These are phyloP conservation scores for Sechiopsis laciniata DNA, from an alignment of 306 rosid genomes.

Conservation along the genomic window DNA sequence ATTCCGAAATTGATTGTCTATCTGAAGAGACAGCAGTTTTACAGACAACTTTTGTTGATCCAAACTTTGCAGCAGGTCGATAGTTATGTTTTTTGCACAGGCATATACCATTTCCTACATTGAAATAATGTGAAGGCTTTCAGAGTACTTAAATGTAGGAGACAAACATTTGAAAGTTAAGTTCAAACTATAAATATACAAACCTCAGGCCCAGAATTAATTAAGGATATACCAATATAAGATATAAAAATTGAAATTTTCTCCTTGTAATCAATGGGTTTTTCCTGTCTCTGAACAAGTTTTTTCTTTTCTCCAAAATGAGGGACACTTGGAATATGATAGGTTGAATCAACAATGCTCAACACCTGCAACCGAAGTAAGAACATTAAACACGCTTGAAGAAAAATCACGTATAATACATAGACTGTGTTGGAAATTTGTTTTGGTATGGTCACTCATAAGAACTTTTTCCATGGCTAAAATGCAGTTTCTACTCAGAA, in stretches of 20 bases:
- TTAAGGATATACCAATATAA: conserved; percentile 70
- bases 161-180: neutral
- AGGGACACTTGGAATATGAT: conserved; percentile 41
- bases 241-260: conserved; percentile 60
- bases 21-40: conserved; percentile 60
- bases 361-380: conserved; percentile 54
- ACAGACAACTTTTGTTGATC: conserved; percentile 70
- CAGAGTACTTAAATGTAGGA: neutral
- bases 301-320: conserved; percentile 40
- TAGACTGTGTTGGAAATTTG: neutral
- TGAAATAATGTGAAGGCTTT: conserved; percentile 14
- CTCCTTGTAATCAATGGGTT: conserved; percentile 54
- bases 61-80: conserved; percentile 69
- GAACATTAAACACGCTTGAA: conserved; percentile 10
- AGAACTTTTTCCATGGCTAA: neutral
- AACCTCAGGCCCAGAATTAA: conserved; percentile 70
- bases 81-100: conserved; percentile 52
- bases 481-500: neutral
- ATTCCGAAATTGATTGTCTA: conserved; percentile 84
- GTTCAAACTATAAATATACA: conserved; percentile 22
- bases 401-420: neutral
- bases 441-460: neutral
- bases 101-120: conserved; percentile 79
- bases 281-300: conserved; percentile 49
- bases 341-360: conserved; percentile 67